Evolutionary conservation across 306 rosid species (phyloP).

Genomic region (Gleditsia sinensis): DNA sequence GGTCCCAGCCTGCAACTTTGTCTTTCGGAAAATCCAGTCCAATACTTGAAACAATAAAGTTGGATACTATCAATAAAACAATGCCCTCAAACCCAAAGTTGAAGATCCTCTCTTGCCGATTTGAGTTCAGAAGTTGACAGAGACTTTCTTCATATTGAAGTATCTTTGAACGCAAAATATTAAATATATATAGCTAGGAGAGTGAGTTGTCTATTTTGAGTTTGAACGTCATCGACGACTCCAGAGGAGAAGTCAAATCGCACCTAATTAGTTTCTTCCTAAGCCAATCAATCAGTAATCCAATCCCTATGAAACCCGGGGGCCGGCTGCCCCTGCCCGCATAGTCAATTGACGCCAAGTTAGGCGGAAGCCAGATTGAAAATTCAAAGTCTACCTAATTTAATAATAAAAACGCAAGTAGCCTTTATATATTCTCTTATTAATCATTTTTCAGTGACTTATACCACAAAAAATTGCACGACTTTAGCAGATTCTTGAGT

Average conservation of each 20-base stretch:
- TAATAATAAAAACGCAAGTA: neutral
- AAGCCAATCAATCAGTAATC: too few species aligned
- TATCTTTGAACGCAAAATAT: neutral
- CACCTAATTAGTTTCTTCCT: neutral
- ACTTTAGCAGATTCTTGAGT: neutral
- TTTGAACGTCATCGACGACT: neutral
- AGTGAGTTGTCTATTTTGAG: neutral
- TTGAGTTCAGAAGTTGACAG: too few species aligned
- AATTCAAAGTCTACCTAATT: conserved; percentile 26
- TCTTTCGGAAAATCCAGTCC: too few species aligned
- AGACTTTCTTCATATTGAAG: too few species aligned
- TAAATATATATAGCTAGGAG: neutral
- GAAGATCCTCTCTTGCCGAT: too few species aligned
- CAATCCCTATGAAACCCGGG: neutral
- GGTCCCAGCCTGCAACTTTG: too few species aligned
- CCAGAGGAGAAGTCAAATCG: neutral
- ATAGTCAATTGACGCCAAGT: too few species aligned
- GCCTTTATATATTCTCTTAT: neutral
- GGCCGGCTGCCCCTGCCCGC: neutral
- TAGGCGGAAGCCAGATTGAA: conserved; percentile 21
- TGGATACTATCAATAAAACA: too few species aligned
- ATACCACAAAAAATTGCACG: neutral
- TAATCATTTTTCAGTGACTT: neutral
- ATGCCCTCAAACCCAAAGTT: too few species aligned
- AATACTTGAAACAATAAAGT: too few species aligned